phyloP scores from a whole-genome alignment of 768 basidiomycete species.

The Lactarius indigo region DNA sequence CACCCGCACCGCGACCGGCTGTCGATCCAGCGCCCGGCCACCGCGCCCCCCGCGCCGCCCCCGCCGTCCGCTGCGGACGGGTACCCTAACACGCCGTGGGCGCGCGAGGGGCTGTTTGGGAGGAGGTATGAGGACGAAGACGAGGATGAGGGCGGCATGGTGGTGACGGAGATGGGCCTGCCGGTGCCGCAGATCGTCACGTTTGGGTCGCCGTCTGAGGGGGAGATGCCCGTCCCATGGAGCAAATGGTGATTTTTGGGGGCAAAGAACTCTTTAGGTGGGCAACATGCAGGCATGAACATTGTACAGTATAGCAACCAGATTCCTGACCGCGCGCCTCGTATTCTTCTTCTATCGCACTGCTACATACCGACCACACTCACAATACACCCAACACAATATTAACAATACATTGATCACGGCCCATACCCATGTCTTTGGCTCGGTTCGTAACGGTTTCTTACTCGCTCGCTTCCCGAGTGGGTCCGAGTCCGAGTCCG shows the following conservation, averaged over 20 bases:
- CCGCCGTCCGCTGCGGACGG: conserved; percentile 24
- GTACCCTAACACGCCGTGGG: conserved; percentile 23
- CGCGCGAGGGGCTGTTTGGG: background rate
- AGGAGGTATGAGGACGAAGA: conserved; percentile 1
- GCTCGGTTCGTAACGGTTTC: background rate
- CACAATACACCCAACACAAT: background rate
- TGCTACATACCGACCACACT: conserved; percentile 1
- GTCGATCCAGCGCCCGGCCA: conserved; percentile 17
- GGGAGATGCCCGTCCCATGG: conserved; percentile 16
- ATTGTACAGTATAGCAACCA: background rate
- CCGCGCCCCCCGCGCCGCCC: conserved; percentile 20
- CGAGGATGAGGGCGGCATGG: background rate
- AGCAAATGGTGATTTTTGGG: conserved; percentile 4
- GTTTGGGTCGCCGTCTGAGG: conserved; percentile 11
- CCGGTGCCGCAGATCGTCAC: conserved; percentile 13
- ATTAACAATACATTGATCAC: background rate
- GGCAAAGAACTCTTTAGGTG: background rate
- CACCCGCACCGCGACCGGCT: conserved; percentile 21
- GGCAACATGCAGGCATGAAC: background rate
- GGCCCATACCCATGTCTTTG: background rate
- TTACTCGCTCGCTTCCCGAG: background rate
- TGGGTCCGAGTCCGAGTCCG: background rate
- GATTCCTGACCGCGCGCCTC: background rate
- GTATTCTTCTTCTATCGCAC: background rate
- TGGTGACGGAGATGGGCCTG: background rate